phyloP scores from a whole-genome alignment of 2,329 filamentous ascomycete genomes.

The Chrysosporium queenslandicum region DNA sequence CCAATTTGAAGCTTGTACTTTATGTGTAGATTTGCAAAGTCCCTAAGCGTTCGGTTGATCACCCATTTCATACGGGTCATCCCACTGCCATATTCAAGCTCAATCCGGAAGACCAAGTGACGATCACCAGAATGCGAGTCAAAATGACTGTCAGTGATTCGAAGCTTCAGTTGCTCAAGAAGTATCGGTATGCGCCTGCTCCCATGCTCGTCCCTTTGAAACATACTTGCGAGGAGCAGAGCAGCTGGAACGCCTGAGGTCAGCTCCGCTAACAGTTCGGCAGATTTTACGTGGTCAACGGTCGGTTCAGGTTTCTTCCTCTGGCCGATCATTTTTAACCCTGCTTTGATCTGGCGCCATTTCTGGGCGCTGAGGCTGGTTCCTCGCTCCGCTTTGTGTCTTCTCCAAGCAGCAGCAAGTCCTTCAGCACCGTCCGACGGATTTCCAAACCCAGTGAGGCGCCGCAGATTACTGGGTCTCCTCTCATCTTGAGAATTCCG shows the following conservation, averaged over 20 bases:
- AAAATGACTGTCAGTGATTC: conserved; percentile 69
- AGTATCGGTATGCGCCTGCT: conserved; percentile 91
- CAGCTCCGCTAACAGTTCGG: conserved; percentile 90
- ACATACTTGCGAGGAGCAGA: conserved; percentile 92
- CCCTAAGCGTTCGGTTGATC: conserved; percentile 72
- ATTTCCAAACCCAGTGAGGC: conserved; percentile 54
- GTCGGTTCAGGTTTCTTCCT: conserved; percentile 73
- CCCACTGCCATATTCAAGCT: conserved; percentile 91
- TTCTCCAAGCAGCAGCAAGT: conserved; percentile 46
- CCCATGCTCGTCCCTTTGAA: conserved; percentile 91
- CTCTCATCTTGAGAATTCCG: conserved; percentile 44
- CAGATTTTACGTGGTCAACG: conserved; percentile 89
- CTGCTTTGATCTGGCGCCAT: conserved; percentile 89
- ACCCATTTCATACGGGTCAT: conserved; percentile 95
- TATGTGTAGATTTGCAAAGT: conserved; percentile 85
- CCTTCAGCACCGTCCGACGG: conserved; percentile 55
- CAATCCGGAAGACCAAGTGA: conserved; percentile 81
- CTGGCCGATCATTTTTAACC: conserved; percentile 64
- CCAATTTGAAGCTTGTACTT: conserved; percentile 83
- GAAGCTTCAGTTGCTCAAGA: conserved; percentile 85
- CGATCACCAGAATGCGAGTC: conserved; percentile 50
- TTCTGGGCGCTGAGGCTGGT: conserved; percentile 65
- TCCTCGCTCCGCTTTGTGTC: conserved; percentile 51
- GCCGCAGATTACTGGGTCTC: conserved; percentile 54
- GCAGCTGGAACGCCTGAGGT: conserved; percentile 87